Evolutionary conservation across 176 grass and related monocot genomes (phyloP), one percentile per base, ranked within the genome.

Genomic region (Dactylis glomerata): DNA sequence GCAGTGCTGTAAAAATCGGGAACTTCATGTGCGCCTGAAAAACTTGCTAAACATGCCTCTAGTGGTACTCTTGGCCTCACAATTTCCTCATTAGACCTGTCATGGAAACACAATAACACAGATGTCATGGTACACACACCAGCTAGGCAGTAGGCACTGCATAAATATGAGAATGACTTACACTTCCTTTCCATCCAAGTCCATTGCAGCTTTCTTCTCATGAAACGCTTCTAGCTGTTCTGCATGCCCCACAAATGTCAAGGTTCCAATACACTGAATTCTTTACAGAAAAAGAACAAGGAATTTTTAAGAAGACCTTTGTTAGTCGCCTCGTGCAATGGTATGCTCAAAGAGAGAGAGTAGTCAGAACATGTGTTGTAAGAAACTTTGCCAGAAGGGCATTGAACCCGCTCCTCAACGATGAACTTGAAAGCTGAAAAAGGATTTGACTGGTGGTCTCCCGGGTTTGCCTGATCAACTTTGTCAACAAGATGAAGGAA

Each of bases 301-400:
- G 11, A 84, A 16, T 10, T 83, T 40, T 50, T 3, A 66, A 81
- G 80, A 56, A 32, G 52, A 99, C 96, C 96, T 99, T 96, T 99
- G 78, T 96, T 96, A 34, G 84, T 96, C 13, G 96, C 93, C 72
- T 95, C 91, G 77, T 92, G 66, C 45, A 99, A 88, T 26, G 96
- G 96, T 90, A 99, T 94, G 88, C 80, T 88, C 88, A 99, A 87
- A 77, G 96, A 91, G 81, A 99, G 91, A 67, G 89, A 86, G 78
- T 87, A 86, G 51, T 99, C 96, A 19, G 89, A 87, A 89, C 86
- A 87, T 85, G 73, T 91, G 67, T 99, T 99, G 86, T 99, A 99
- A 84, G 93, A 83, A 85, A 99, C 93, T 92, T 92, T 96, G 58
- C 96, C 96, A 68, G 96, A 99, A 73, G 96, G 84, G 56, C 96